These are phyloP conservation scores for Solanum hybrid DNA, from an alignment of 305 asterid species.

Conservation along the genomic window DNA sequence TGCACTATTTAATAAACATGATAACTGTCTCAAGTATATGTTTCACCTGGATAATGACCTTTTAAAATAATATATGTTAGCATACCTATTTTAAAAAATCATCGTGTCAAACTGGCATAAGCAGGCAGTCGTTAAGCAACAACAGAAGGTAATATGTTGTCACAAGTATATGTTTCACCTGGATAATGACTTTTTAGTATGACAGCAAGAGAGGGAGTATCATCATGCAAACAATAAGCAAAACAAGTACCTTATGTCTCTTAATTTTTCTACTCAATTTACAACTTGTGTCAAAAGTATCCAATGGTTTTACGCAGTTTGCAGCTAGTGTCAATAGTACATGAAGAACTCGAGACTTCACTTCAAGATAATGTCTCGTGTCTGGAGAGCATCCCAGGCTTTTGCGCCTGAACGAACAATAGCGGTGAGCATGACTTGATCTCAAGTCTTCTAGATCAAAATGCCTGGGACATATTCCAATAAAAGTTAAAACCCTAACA, in stretches of 20 bases:
- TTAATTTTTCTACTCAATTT: background rate
- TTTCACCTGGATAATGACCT: background rate
- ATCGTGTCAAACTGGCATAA: background rate
- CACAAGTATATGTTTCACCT: background rate
- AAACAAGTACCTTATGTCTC: background rate
- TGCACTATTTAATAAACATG: background rate
- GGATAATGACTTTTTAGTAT: background rate
- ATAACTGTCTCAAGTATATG: background rate
- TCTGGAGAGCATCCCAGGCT: background rate
- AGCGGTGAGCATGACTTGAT: background rate
- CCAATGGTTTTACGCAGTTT: background rate
- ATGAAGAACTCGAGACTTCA: background rate
- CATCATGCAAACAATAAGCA: background rate
- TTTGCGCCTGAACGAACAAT: background rate
- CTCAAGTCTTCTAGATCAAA: background rate
- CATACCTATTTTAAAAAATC: background rate
- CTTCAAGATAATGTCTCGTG: background rate
- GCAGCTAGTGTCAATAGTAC: background rate
- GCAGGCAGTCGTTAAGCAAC: background rate
- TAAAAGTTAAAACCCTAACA: background rate
- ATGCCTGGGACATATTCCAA: background rate
- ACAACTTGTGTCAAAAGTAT: background rate
- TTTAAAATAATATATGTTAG: background rate
- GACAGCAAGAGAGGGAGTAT: background rate
- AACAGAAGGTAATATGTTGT: background rate